Evolutionary conservation across 345 rosid species (phyloP).

Genomic region (Hibiscus mutabilis): DNA sequence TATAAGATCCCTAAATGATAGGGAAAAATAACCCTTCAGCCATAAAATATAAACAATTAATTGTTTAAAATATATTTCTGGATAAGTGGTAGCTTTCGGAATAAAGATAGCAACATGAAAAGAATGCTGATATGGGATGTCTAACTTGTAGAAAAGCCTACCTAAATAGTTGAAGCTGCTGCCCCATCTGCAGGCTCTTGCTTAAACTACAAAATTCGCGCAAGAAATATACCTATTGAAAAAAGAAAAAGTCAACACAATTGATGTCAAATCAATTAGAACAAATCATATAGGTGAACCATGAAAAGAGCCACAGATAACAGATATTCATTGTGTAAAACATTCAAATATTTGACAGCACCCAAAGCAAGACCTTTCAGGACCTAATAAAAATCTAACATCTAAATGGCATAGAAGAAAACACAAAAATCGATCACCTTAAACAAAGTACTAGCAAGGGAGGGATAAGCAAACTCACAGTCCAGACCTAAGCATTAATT

Average conservation of each 20-base stretch:
- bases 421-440: not conserved
- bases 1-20: slow-evolving; percentile 60
- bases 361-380: not conserved
- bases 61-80: not conserved
- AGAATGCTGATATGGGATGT: not conserved
- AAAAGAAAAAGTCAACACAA: slow-evolving; percentile 7
- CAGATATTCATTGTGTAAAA: not conserved
- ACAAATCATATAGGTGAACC: not conserved
- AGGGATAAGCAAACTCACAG: not conserved
- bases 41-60: not conserved
- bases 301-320: not conserved
- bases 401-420: not conserved
- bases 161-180: slow-evolving; percentile 81
- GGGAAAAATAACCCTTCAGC: not conserved
- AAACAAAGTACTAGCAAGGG: not conserved
- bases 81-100: not conserved
- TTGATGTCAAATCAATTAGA: not conserved
- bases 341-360: not conserved
- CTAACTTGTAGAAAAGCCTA: slow-evolving; percentile 21
- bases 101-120: not conserved
- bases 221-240: slow-evolving; percentile 66
- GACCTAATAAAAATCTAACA: not conserved
- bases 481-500: not conserved
- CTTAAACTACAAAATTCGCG: slow-evolving; percentile 80
- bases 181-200: slow-evolving; percentile 88